Conservation (phyloP, 768 basidiomycete genomes). For the Mycena floridula region DNA sequence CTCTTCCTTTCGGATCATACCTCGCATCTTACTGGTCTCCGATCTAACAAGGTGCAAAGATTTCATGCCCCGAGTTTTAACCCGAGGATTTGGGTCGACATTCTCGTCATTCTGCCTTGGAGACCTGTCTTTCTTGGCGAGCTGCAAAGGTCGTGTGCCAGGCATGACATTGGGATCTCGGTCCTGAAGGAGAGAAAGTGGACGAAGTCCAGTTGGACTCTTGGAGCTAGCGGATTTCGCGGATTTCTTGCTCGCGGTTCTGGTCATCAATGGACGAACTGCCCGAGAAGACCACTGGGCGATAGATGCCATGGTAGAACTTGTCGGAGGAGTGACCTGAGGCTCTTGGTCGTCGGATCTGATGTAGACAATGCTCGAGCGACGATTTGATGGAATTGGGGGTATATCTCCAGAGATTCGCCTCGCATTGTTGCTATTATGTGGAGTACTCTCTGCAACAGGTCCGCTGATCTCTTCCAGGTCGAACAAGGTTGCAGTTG, state of each 20-base stretch:
- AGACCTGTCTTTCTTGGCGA: conserved; percentile 49
- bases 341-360: conserved; percentile 43
- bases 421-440: conserved; percentile 36
- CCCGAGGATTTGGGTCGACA: conserved; percentile 19
- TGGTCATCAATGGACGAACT: conserved; percentile 49
- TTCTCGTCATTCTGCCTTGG: conserved; percentile 25
- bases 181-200: conserved; percentile 57
- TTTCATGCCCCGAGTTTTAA: conserved; percentile 41
- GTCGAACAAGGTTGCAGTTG: conserved; percentile 62
- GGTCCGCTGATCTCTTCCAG: conserved; percentile 36
- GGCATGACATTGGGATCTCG: conserved; percentile 36
- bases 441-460: conserved; percentile 60
- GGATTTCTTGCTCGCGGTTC: conserved; percentile 41
- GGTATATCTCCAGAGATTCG: conserved; percentile 22
- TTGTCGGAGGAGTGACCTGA: conserved; percentile 16
- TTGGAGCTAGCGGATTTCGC: conserved; percentile 27
- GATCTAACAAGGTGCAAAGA: conserved; percentile 54
- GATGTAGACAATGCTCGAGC: conserved; percentile 62
- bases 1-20: conserved; percentile 47
- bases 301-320: conserved; percentile 31
- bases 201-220: conserved; percentile 41
- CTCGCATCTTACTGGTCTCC: conserved; percentile 59
- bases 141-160: conserved; percentile 46
- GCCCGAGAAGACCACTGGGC: conserved; percentile 44
- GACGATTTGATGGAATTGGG: conserved; percentile 31